A percentile compares a stretch with the other conserved stretches of the same genome.
Conservation (phyloP, 805 yeast genomes). For the Hanseniaspora lachancei region DNA sequence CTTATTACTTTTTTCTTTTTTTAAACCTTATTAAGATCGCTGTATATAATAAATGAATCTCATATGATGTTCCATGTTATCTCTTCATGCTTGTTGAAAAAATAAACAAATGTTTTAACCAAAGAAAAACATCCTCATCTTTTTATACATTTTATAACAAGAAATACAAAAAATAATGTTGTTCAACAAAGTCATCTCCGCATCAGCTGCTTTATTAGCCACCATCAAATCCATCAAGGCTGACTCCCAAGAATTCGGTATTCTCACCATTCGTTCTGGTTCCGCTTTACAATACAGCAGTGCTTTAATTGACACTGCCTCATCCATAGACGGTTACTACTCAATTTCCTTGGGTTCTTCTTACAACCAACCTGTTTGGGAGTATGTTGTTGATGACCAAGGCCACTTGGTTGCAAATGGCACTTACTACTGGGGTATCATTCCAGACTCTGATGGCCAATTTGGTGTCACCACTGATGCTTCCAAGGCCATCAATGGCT, state of each 20-base stretch:
- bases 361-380: conserved; percentile 19
- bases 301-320: conserved; percentile 17
- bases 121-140: too few species aligned
- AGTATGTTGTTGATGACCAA: conserved; percentile 24
- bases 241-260: conserved; percentile 29
- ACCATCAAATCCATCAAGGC: conserved; percentile 22
- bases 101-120: neutral
- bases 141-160: too few species aligned
- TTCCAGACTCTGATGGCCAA: conserved; percentile 15
- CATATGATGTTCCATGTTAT: too few species aligned
- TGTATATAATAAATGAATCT: too few species aligned
- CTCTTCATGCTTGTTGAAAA: neutral
- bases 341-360: neutral
- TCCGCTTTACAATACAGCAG: conserved; percentile 26
- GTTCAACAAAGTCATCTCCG: conserved; percentile 14
- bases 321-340: conserved; percentile 8
- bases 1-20: too few species aligned
- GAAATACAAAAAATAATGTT: conserved; percentile 10
- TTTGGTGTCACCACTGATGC: conserved; percentile 16
- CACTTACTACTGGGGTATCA: conserved; percentile 18
- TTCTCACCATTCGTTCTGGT: conserved; percentile 29
- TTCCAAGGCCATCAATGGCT: conserved; percentile 26
- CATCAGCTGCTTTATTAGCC: conserved; percentile 22
- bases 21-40: too few species aligned
- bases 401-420: conserved; percentile 25